Percentiles rank a stretch among this genome's conserved stretches.
phyloP scores from a whole-genome alignment of 495 filamentous ascomycete species.

The Jackrogersella multiformis region DNA sequence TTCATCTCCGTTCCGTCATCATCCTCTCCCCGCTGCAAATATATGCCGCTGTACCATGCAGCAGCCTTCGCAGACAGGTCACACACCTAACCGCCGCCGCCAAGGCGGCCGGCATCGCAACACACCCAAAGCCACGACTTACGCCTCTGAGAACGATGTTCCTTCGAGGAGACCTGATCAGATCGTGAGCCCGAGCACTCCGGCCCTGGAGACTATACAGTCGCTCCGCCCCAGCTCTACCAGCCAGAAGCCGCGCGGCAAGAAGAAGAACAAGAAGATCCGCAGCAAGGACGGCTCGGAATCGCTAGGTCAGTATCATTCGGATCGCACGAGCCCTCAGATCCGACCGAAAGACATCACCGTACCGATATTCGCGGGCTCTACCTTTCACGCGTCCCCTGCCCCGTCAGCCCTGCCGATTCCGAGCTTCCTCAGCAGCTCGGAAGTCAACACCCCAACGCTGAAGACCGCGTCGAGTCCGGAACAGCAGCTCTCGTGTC shows the following conservation, averaged over 20 bases:
- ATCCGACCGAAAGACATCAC: conserved; percentile 49
- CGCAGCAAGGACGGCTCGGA: conserved; percentile 43
- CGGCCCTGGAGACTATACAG: conserved; percentile 16
- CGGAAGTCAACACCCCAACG: conserved; percentile 70
- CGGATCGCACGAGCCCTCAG: conserved; percentile 50
- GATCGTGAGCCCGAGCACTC: conserved; percentile 49
- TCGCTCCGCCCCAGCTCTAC: conserved; percentile 40
- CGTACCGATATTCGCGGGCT: conserved; percentile 82
- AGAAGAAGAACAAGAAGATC: conserved; percentile 44
- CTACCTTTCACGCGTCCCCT: conserved; percentile 94
- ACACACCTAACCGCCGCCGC: conserved; percentile 54
- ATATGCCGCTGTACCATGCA: conserved; percentile 45
- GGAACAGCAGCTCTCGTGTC: conserved; percentile 50
- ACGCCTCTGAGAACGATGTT: conserved; percentile 61
- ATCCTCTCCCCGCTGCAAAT: conserved; percentile 16
- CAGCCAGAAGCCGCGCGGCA: conserved; percentile 45
- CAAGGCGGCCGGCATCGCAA: conserved; percentile 47
- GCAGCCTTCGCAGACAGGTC: conserved; percentile 41
- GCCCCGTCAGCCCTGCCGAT: conserved; percentile 93
- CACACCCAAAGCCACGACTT: conserved; percentile 51
- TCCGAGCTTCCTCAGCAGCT: conserved; percentile 89
- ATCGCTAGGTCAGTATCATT: conserved; percentile 49
- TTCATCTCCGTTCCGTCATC: conserved; percentile 20
- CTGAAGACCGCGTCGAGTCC: conserved; percentile 44
- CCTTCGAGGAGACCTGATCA: conserved; percentile 33